A percentile compares a stretch with the other conserved stretches of the same genome.
These are phyloP conservation scores for Ustilago vetiveriae DNA, from an alignment of 1,284 basidiomycete genomes.

Conservation along the genomic window DNA sequence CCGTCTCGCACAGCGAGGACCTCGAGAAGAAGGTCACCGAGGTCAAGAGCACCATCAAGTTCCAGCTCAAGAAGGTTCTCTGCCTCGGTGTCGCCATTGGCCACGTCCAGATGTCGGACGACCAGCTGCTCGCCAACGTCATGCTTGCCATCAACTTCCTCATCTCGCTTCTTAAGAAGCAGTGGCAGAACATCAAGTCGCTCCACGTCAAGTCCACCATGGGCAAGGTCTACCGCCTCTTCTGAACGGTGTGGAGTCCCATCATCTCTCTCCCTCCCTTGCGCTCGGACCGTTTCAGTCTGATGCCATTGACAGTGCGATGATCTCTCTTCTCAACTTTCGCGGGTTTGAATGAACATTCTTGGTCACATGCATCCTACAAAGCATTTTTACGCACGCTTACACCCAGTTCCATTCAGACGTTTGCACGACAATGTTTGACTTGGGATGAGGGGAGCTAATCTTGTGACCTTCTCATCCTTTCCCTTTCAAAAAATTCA, in stretches of 20 bases:
- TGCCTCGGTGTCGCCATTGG: constrained; percentile 99
- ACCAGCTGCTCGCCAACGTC: constrained; percentile 95
- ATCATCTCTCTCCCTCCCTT: neutral
- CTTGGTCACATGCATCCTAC: constrained; percentile 33
- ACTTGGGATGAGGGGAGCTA: constrained; percentile 55
- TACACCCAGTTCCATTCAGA: constrained; percentile 56
- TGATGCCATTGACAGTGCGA: neutral
- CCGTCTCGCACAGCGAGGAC: constrained; percentile 90
- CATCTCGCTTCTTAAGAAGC: constrained; percentile 99
- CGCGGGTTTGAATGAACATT: constrained; percentile 17
- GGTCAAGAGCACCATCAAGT: constrained; percentile 91
- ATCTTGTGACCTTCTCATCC: constrained; percentile 49
- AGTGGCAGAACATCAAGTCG: constrained; percentile 99
- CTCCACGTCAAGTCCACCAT: constrained; percentile 98
- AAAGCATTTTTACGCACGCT: constrained; percentile 59
- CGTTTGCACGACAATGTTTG: constrained; percentile 1
- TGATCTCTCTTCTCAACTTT: constrained; percentile 1
- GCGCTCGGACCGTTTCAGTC: neutral
- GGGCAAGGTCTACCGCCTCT: constrained; percentile 96
- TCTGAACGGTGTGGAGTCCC: no score
- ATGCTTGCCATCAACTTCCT: constrained; percentile 99
- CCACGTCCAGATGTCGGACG: constrained; percentile 96
- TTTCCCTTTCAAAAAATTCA: constrained; percentile 7
- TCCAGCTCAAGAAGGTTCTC: constrained; percentile 87
- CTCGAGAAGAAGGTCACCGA: constrained; percentile 90